Evolutionary conservation across 352 stramenopile species (phyloP), one percentile per base, ranked within the genome.

Genomic region (Globisporangium yorkense): DNA sequence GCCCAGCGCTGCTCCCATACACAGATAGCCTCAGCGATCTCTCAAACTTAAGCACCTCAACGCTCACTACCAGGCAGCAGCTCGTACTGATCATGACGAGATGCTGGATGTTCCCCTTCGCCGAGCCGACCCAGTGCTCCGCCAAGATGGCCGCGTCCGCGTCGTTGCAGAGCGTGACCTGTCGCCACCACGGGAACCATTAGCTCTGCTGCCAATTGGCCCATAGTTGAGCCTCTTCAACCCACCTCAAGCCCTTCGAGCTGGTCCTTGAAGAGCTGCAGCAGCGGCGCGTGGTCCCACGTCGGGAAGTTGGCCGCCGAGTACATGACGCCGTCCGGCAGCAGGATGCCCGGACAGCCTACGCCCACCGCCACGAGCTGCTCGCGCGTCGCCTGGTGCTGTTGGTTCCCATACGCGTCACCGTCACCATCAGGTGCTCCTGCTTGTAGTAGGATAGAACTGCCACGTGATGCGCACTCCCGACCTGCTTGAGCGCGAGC

Each of bases 61-160:
- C 24, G 1, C 24, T 27, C 24, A 27, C 24, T 27, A 27, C 24
- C 24, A 27, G 27, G 10, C 13, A 18, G 24, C 12, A 41, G 2
- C 40, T n/a, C 51, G 24, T 79, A 94, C 84, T 92, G 15, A 94
- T 62, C 84, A 94, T 94, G 68, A 92, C 76, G 47, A 92, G 89
- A 57, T 86, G 75, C 51, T 80, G 71, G 43, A 92, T 62, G 33
- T 66, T 63, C 12, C 63, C 61, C 50, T 80, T 84, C 10, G 84
- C 84, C 7, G 67, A 77, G 53, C 84, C 84, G 29, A 92, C 75
- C 84, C 82, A 94, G 51, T 89, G 72, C 62, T 94, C 84, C 9
- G 84, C 84, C 51, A 90, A 56, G 50, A 92, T 84, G 57, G 84
- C 84, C 12, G 84, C 84, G 57, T 94, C 84, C 3, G 84, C 84